Percentiles rank a stretch among this genome's conserved stretches.
Evolutionary conservation across 2,329 filamentous ascomycete species (phyloP).

Genomic region (Hymenoscyphus fructigenus): DNA sequence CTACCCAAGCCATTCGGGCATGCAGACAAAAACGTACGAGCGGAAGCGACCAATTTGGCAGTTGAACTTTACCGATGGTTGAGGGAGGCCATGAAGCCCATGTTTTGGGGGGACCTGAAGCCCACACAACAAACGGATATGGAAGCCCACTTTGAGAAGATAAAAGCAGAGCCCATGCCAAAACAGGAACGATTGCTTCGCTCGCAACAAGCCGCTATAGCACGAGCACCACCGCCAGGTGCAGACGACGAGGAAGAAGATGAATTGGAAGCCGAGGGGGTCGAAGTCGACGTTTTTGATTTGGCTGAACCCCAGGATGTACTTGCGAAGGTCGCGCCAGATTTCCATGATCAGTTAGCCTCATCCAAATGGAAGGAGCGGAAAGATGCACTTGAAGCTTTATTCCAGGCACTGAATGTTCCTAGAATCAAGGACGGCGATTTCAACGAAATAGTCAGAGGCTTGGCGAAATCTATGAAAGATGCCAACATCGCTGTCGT

Average conservation of each 20-base stretch:
- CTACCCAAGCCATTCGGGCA: slow-evolving; percentile 92
- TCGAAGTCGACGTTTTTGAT: slow-evolving; percentile 77
- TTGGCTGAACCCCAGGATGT: slow-evolving; percentile 87
- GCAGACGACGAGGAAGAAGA: slow-evolving; percentile 57
- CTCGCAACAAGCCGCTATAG: slow-evolving; percentile 83
- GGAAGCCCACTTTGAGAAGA: slow-evolving; percentile 89
- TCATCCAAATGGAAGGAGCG: slow-evolving; percentile 98
- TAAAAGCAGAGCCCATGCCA: slow-evolving; percentile 81
- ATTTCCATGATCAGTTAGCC: slow-evolving; percentile 78
- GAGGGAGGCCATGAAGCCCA: slow-evolving; percentile 94
- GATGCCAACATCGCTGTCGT: slow-evolving; percentile 97
- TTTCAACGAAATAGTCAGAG: slow-evolving; percentile 79
- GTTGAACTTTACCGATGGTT: slow-evolving; percentile 97
- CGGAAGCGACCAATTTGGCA: slow-evolving; percentile 85
- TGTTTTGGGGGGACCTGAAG: slow-evolving; percentile 96
- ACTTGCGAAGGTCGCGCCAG: slow-evolving; percentile 73
- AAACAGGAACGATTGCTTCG: slow-evolving; percentile 88
- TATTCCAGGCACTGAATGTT: slow-evolving; percentile 75
- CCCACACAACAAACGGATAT: slow-evolving; percentile 92
- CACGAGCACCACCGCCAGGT: slow-evolving; percentile 61
- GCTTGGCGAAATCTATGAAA: slow-evolving; percentile 95
- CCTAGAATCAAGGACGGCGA: slow-evolving; percentile 89
- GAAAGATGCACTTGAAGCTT: slow-evolving; percentile 86
- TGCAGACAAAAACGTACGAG: slow-evolving; percentile 96
- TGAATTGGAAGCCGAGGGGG: slow-evolving; percentile 55